phyloP scores from a whole-genome alignment of 2,329 filamentous ascomycete species.

The Paracamarosporium sp. region DNA sequence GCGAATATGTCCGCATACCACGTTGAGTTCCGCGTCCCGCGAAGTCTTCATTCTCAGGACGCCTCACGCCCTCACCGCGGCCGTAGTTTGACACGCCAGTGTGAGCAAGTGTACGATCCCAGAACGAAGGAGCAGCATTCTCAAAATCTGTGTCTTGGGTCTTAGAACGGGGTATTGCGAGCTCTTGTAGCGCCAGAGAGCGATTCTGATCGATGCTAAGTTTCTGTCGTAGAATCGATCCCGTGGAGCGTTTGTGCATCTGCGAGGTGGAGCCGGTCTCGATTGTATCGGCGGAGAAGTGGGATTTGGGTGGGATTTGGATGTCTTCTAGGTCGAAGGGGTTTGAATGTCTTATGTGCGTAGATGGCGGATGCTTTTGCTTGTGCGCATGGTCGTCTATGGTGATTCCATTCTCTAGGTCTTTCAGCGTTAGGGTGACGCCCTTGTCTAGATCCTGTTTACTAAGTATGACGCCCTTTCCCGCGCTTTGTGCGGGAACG shows the following conservation, averaged over 20 bases:
- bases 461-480: not conserved
- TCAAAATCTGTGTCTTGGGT: not conserved
- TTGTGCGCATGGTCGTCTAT: not conserved
- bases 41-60: not conserved
- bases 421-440: not conserved
- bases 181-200: not conserved
- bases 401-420: not conserved
- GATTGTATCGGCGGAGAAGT: not conserved
- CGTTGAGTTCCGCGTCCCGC: not conserved
- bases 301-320: not conserved
- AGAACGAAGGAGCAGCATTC: not conserved
- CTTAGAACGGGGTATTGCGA: not conserved
- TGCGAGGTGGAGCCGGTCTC: not conserved
- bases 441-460: too few relatives aligned
- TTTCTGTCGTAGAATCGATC: not conserved
- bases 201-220: not conserved
- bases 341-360: not conserved
- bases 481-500: not conserved
- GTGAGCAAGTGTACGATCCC: not conserved
- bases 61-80: not conserved
- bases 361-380: not conserved
- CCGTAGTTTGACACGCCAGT: not conserved
- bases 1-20: not conserved
- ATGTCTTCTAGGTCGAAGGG: not conserved
- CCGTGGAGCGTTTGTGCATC: not conserved